Conservation (phyloP, 768 basidiomycete species). For the Suillus variegatus region DNA sequence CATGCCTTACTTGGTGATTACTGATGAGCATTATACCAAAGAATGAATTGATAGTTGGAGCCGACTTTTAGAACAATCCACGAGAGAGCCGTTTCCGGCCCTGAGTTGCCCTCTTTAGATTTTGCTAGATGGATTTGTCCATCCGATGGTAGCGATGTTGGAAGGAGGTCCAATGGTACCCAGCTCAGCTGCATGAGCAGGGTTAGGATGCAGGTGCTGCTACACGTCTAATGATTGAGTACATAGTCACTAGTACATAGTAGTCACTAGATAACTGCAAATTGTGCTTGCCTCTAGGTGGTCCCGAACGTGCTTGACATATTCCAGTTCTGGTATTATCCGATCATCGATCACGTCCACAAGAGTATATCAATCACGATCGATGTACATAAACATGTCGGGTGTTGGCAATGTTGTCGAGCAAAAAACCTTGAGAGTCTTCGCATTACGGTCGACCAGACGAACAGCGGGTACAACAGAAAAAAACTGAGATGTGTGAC, state of each 20-base stretch:
- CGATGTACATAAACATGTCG: slow-evolving; percentile 25
- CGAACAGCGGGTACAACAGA: slow-evolving; percentile 19
- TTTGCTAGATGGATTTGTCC: slow-evolving; percentile 21
- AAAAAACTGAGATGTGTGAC: slow-evolving; percentile 16
- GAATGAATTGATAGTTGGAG: not conserved
- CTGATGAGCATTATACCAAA: not conserved
- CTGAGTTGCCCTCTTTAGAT: slow-evolving; percentile 18
- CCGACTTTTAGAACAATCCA: slow-evolving; percentile 16
- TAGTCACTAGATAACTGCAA: not conserved
- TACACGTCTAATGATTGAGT: not conserved
- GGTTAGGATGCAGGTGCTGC: slow-evolving; percentile 16
- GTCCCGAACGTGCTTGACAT: slow-evolving; percentile 16
- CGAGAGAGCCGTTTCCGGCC: slow-evolving; percentile 21
- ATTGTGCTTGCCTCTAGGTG: slow-evolving; percentile 17
- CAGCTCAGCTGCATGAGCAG: slow-evolving; percentile 20
- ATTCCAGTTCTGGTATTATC: slow-evolving; percentile 19
- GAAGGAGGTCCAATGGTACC: slow-evolving; percentile 16
- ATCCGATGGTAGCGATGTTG: slow-evolving; percentile 12
- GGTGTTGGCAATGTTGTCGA: slow-evolving; percentile 15
- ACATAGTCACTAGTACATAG: too few species aligned
- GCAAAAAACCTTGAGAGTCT: slow-evolving; percentile 20
- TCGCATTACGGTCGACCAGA: slow-evolving; percentile 12
- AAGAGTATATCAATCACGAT: slow-evolving; percentile 24
- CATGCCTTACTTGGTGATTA: slow-evolving; percentile 13
- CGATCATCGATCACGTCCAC: slow-evolving; percentile 19